phyloP scores from a whole-genome alignment of 2,329 filamentous ascomycete species.

The Stemphylium beticola region DNA sequence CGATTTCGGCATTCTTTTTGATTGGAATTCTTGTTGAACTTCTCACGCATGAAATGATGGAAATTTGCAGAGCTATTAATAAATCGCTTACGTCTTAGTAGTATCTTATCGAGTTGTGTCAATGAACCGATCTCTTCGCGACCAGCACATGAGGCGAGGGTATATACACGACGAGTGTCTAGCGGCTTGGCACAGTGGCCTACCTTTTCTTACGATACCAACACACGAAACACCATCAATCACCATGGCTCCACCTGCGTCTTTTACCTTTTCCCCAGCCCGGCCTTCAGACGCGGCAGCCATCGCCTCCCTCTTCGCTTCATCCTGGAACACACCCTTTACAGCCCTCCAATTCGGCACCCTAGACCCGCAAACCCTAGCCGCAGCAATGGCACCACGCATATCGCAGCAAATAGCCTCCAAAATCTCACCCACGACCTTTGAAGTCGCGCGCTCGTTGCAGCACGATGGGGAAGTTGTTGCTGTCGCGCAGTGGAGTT shows the following conservation, averaged over 20 bases:
- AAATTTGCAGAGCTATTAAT: too few relatives aligned
- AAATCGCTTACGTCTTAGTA: too few relatives aligned
- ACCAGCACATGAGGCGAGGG: too few relatives aligned
- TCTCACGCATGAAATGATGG: too few relatives aligned
- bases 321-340: conserved; percentile 37
- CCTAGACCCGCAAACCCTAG: conserved; percentile 23
- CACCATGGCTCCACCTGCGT: not conserved
- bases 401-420: conserved; percentile 27
- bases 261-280: not conserved
- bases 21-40: too few relatives aligned
- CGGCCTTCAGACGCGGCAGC: conserved; percentile 4
- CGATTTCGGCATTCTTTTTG: too few relatives aligned
- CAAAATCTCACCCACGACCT: conserved; percentile 6
- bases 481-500: conserved; percentile 38
- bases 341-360: conserved; percentile 34
- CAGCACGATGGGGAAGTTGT: conserved; percentile 12
- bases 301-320: conserved; percentile 33
- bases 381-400: conserved; percentile 26
- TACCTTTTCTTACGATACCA: not conserved
- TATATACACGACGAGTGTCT: not conserved
- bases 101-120: too few relatives aligned
- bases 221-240: not conserved
- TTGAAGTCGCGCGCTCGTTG: conserved; percentile 22
- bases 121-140: too few relatives aligned
- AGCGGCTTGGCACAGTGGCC: not conserved